These are phyloP conservation scores for Taxawa tesnikishii DNA, from an alignment of 2,329 filamentous ascomycete genomes.

Conservation along the genomic window DNA sequence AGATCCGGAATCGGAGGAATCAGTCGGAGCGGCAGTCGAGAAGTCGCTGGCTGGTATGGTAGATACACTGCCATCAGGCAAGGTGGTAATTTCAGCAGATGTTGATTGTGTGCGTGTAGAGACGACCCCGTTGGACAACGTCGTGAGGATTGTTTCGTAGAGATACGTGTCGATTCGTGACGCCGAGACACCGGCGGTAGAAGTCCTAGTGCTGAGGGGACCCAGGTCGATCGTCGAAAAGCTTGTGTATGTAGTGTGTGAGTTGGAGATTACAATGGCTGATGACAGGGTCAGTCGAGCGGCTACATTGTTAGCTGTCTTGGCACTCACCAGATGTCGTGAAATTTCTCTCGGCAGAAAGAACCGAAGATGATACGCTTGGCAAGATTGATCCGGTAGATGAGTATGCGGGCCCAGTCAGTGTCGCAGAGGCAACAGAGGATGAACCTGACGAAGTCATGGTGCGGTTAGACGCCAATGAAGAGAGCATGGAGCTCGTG, in stretches of 20 bases:
- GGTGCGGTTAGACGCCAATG: no score
- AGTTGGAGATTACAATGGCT: conserved; percentile 3
- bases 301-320: no score
- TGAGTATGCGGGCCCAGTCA: conserved; percentile 2
- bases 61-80: conserved; percentile 5
- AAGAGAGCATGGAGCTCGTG: background rate
- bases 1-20: conserved; percentile 1
- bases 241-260: conserved; percentile 5
- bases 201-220: conserved; percentile 1
- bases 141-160: conserved; percentile 6
- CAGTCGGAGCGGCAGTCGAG: conserved; percentile 3
- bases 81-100: conserved; percentile 4
- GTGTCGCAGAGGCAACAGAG: conserved; percentile 1
- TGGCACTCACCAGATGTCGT: conserved; percentile 8
- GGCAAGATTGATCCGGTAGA: conserved; percentile 2
- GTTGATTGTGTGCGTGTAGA: conserved; percentile 4
- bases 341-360: conserved; percentile 4
- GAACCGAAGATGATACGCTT: conserved; percentile 3
- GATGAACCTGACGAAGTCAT: conserved; percentile 1
- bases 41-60: conserved; percentile 5
- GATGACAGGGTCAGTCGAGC: no score
- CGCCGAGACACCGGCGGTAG: conserved; percentile 1
- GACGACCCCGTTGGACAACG: conserved; percentile 4
- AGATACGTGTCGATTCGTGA: conserved; percentile 1
- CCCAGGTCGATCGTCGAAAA: conserved; percentile 2